Conservation (phyloP, 495 filamentous ascomycete species). For the Pyrenopolyporus hunteri region DNA sequence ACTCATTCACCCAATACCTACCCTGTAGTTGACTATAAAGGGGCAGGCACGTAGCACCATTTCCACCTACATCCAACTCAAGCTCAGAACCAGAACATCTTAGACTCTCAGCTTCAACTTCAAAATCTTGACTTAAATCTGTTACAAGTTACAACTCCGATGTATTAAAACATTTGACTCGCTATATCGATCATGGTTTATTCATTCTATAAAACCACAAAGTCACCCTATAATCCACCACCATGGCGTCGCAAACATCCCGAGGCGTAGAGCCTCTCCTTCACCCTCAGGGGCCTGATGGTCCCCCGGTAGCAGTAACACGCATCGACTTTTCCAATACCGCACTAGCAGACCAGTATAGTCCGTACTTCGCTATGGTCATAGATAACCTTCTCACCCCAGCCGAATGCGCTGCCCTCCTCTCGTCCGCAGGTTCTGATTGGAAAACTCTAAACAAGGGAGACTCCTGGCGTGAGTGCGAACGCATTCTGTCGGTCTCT, state of each 20-base stretch:
- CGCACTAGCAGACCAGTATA: slow-evolving; percentile 59
- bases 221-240: background rate
- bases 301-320: slow-evolving; percentile 21
- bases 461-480: slow-evolving; percentile 56
- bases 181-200: background rate
- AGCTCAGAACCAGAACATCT: no score
- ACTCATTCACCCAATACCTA: no score
- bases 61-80: no score
- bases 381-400: slow-evolving; percentile 69
- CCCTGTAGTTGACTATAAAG: no score
- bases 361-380: slow-evolving; percentile 60
- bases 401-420: slow-evolving; percentile 63
- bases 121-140: background rate
- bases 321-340: slow-evolving; percentile 59
- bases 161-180: background rate
- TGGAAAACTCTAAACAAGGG: slow-evolving; percentile 39
- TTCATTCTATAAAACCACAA: background rate
- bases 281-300: slow-evolving; percentile 7
- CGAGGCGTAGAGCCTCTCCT: slow-evolving; percentile 21
- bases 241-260: slow-evolving; percentile 22
- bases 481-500: slow-evolving; percentile 66
- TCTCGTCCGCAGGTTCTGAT: slow-evolving; percentile 53
- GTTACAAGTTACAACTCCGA: background rate
- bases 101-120: no score
- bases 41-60: no score